These are phyloP conservation scores for Lolium rigidum DNA, from an alignment of 176 grass and related monocot genomes.

Conservation along the genomic window DNA sequence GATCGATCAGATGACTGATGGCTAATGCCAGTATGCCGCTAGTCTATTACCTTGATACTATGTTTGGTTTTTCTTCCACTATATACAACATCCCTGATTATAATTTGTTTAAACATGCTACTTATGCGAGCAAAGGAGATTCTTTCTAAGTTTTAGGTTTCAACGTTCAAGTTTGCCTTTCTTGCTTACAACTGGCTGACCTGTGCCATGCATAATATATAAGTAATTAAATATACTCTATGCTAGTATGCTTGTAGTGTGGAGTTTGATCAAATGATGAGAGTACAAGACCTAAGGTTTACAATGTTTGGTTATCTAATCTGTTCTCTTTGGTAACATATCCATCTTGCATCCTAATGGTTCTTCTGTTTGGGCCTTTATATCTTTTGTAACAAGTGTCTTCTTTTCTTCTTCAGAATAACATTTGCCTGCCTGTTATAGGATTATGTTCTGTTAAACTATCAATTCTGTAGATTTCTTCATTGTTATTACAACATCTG, in stretches of 20 bases:
- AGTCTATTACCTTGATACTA: not conserved
- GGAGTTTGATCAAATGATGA: conserved; percentile 15
- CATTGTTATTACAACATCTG: not conserved
- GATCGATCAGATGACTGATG: conserved; percentile 7
- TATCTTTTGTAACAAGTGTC: not conserved
- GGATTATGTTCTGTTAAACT: conserved; percentile 14
- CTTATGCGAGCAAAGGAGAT: not conserved
- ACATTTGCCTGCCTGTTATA: not conserved
- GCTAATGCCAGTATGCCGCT: not conserved
- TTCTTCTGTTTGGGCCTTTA: not conserved
- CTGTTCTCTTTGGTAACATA: not conserved
- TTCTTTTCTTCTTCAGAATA: not conserved
- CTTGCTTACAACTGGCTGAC: conserved; percentile 21
- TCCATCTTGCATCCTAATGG: conserved; percentile 13
- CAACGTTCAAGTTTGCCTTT: not conserved
- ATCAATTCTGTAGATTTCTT: not conserved
- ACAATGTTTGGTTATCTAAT: conserved; percentile 20
- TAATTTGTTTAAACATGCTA: not conserved
- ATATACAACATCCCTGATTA: conserved; percentile 12
- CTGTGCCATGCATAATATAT: not conserved
- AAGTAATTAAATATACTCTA: conserved; percentile 12
- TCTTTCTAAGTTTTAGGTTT: conserved; percentile 1
- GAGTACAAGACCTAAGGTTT: not conserved
- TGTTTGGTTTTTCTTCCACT: not conserved
- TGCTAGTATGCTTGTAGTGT: conserved; percentile 14